Evolutionary conservation across 805 yeast species (phyloP).

Genomic region (Blastobotrys chiropterorum): DNA sequence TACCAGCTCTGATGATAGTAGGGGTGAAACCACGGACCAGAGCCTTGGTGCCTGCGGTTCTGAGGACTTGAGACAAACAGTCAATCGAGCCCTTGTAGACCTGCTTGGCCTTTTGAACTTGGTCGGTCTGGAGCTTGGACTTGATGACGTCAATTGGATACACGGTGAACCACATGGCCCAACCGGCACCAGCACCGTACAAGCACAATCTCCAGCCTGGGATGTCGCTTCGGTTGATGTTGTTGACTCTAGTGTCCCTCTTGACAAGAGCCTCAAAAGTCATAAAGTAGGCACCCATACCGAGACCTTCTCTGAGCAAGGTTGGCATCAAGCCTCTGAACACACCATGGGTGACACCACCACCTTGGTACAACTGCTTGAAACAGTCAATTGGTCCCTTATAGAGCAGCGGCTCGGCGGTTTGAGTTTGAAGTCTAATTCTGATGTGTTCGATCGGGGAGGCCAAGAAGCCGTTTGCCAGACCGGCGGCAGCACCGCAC

Average conservation of each 20-base stretch:
- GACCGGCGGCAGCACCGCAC: slow-evolving; percentile 89
- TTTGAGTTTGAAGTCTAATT: slow-evolving; percentile 88
- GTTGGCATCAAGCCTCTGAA: slow-evolving; percentile 84
- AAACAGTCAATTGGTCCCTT: slow-evolving; percentile 73
- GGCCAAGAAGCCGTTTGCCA: slow-evolving; percentile 83
- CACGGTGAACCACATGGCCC: slow-evolving; percentile 75
- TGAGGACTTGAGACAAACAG: slow-evolving; percentile 50
- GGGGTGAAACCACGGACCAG: slow-evolving; percentile 90
- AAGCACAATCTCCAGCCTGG: slow-evolving; percentile 83
- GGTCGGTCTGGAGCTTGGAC: slow-evolving; percentile 78
- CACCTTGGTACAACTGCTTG: slow-evolving; percentile 45
- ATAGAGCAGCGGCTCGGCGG: slow-evolving; percentile 46
- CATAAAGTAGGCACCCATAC: slow-evolving; percentile 79
- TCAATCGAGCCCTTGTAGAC: slow-evolving; percentile 51
- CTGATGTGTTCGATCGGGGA: slow-evolving; percentile 94
- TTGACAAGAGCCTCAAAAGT: slow-evolving; percentile 86
- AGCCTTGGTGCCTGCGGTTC: slow-evolving; percentile 62
- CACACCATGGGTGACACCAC: slow-evolving; percentile 53
- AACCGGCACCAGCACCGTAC: slow-evolving; percentile 89
- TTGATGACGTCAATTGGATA: slow-evolving; percentile 92
- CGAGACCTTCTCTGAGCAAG: slow-evolving; percentile 74
- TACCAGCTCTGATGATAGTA: slow-evolving; percentile 92
- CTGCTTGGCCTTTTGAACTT: slow-evolving; percentile 52
- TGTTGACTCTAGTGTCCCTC: slow-evolving; percentile 45
- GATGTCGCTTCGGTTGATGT: slow-evolving; percentile 57